Percentiles rank a stretch among this genome's conserved stretches.
Evolutionary conservation across 2,329 filamentous ascomycete species (phyloP).

Genomic region (Diaporthe citri): DNA sequence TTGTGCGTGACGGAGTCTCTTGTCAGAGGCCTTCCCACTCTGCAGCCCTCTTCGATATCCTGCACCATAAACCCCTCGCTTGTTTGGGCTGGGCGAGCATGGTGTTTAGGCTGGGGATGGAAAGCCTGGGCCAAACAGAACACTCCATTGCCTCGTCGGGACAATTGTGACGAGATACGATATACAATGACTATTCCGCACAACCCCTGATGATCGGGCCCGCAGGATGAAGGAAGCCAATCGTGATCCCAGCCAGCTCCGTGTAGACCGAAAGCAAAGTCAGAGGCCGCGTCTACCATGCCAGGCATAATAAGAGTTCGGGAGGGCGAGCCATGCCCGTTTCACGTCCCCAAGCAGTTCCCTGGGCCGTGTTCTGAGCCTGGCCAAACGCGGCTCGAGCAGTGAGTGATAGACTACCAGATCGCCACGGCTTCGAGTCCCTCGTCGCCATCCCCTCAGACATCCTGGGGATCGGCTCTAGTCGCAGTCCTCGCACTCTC

Average conservation of each 20-base stretch:
- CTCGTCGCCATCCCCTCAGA: background rate
- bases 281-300: no score
- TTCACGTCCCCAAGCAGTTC: background rate
- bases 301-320: no score
- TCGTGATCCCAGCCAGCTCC: background rate
- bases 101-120: constrained; percentile 3
- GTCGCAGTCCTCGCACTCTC: constrained; percentile 38
- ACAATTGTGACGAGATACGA: constrained; percentile 20
- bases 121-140: constrained; percentile 20
- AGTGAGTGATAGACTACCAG: background rate
- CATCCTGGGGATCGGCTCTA: background rate
- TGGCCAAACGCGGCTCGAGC: background rate
- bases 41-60: constrained; percentile 5
- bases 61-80: constrained; percentile 1
- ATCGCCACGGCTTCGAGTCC: background rate
- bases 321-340: background rate
- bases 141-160: constrained; percentile 14
- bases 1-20: constrained; percentile 23
- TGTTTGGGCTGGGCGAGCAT: background rate
- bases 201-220: background rate
- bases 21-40: constrained; percentile 11
- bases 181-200: constrained; percentile 33
- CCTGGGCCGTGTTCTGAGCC: no score
- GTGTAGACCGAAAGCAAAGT: background rate
- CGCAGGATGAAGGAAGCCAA: background rate